Evolutionary conservation across 1,284 basidiomycete genomes (phyloP).

Genomic region (Flammula alnicola): DNA sequence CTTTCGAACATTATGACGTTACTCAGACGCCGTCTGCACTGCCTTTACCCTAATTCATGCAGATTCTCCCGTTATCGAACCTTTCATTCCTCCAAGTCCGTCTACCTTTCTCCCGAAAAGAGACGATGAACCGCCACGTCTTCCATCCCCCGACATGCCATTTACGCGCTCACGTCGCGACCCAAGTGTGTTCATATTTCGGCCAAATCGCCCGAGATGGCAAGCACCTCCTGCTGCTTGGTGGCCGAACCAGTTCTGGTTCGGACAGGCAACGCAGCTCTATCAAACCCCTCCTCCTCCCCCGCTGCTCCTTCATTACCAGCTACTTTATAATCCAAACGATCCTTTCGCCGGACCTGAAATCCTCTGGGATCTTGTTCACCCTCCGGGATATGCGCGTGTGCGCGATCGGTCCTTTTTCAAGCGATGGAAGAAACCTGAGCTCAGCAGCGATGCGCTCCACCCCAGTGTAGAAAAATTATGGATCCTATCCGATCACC

Average conservation of each 20-base stretch:
- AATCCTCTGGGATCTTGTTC: constrained; percentile 26
- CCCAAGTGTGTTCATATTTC: constrained; percentile 3
- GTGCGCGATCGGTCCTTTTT: constrained; percentile 14
- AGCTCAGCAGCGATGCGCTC: constrained; percentile 19
- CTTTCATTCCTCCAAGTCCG: constrained; percentile 23
- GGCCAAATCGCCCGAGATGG: constrained; percentile 1
- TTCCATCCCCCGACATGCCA: constrained; percentile 7
- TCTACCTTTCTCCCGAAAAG: constrained; percentile 10
- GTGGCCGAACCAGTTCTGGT: no score
- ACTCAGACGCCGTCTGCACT: background rate
- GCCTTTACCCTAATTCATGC: background rate
- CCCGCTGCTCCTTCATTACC: constrained; percentile 18
- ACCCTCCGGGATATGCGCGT: constrained; percentile 24
- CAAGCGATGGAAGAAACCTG: constrained; percentile 15
- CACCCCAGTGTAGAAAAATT: constrained; percentile 21
- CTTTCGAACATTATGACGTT: background rate
- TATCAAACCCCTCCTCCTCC: constrained; percentile 1
- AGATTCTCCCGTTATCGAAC: constrained; percentile 6
- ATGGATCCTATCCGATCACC: constrained; percentile 25
- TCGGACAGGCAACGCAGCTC: background rate
- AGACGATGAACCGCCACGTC: constrained; percentile 13
- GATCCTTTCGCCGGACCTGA: constrained; percentile 15
- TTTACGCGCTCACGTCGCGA: background rate
- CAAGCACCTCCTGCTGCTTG: no score
- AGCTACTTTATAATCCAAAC: constrained; percentile 20